phyloP scores from a whole-genome alignment of 371 early-diverging fungal species.

The Haplosporangium sp. region DNA sequence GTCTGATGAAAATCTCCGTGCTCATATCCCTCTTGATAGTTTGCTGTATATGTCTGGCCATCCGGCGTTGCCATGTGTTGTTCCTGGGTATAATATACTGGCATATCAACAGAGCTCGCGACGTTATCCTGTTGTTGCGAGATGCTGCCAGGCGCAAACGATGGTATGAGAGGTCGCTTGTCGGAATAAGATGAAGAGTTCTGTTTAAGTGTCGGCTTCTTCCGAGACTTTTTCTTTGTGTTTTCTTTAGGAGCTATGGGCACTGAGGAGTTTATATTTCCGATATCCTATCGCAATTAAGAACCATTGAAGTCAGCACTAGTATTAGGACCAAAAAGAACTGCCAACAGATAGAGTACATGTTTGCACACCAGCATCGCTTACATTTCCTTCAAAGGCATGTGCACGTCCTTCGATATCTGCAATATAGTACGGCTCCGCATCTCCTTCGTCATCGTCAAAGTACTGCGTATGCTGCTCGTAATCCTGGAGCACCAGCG shows the following conservation, averaged over 20 bases:
- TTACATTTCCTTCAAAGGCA: conserved; percentile 25
- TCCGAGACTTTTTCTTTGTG: conserved; percentile 7
- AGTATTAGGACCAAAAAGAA: too few species aligned
- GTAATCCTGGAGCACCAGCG: conserved; percentile 5
- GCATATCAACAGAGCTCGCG: background rate
- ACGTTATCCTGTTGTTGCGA: conserved; percentile 1
- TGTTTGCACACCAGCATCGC: too few species aligned
- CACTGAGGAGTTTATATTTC: background rate
- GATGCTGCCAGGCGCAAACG: conserved; percentile 12
- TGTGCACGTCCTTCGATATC: conserved; percentile 27
- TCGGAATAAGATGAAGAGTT: conserved; percentile 21
- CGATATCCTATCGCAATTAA: conserved; percentile 13
- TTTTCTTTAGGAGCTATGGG: conserved; percentile 9
- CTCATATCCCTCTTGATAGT: conserved; percentile 1
- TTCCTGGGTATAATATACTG: conserved; percentile 7
- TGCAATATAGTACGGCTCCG: conserved; percentile 25
- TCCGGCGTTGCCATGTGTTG: background rate
- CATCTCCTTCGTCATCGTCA: conserved; percentile 28
- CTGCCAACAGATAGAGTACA: too few species aligned
- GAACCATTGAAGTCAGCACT: too few species aligned
- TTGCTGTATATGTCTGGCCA: background rate
- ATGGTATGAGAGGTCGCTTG: conserved; percentile 11
- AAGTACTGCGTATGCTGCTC: conserved; percentile 20
- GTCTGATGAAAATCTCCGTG: background rate
- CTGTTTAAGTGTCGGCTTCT: conserved; percentile 19